Percentiles rank a stretch among this genome's conserved stretches.
phyloP scores from a whole-genome alignment of 2,329 filamentous ascomycete genomes.

The Pleoardoris graminearum region DNA sequence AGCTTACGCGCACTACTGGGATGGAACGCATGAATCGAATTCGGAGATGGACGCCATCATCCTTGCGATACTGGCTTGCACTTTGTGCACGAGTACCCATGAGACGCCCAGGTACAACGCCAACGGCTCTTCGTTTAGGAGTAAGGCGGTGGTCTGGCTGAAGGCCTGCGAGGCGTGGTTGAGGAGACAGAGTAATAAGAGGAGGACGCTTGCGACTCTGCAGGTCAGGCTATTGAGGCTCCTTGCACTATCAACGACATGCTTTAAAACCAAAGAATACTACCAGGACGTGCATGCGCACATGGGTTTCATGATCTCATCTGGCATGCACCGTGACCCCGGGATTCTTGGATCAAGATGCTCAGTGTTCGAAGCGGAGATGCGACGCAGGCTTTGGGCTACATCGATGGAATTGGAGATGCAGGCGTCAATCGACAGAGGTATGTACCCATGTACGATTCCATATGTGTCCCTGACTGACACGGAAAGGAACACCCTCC shows the following conservation, averaged over 20 bases:
- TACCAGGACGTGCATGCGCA: conserved; percentile 26
- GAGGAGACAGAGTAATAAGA: conserved; percentile 54
- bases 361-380: conserved; percentile 50
- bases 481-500: conserved; percentile 54
- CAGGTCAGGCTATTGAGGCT: conserved; percentile 55
- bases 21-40: conserved; percentile 22
- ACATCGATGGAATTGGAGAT: conserved; percentile 59
- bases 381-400: conserved; percentile 59
- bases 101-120: conserved; percentile 37
- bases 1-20: conserved; percentile 54
- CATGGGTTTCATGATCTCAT: conserved; percentile 54
- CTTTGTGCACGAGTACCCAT: conserved; percentile 37
- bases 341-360: conserved; percentile 33
- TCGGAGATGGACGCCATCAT: conserved; percentile 43
- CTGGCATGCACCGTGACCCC: conserved; percentile 56
- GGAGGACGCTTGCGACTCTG: conserved; percentile 52
- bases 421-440: conserved; percentile 56
- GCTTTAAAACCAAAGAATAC: conserved; percentile 45
- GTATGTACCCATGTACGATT: not conserved
- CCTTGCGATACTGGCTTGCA: conserved; percentile 44
- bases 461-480: not conserved
- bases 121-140: conserved; percentile 44
- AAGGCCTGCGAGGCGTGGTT: conserved; percentile 48
- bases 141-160: conserved; percentile 44
- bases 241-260: conserved; percentile 52